Percentiles rank a stretch among this genome's conserved stretches.
phyloP scores from a whole-genome alignment of 2,329 filamentous ascomycete species.

The Lachnellula suecica region DNA sequence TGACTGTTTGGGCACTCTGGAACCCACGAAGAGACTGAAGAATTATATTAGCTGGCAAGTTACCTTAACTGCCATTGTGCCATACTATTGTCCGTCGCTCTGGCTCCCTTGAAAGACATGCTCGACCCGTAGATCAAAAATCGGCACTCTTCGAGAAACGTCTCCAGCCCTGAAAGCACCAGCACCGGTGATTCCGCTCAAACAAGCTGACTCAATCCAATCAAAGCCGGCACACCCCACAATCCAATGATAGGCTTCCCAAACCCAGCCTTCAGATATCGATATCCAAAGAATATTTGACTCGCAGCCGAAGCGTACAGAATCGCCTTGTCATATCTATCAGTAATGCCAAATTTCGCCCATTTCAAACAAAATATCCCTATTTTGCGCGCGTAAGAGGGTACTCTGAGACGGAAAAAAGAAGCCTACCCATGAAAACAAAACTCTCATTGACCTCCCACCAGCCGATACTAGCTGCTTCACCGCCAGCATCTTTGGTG shows the following conservation, averaged over 20 bases:
- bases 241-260: constrained; percentile 6
- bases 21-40: no score
- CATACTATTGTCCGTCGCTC: neutral
- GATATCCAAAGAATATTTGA: constrained; percentile 8
- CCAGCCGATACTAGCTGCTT: constrained; percentile 16
- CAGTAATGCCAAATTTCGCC: constrained; percentile 13
- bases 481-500: constrained; percentile 7
- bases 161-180: neutral
- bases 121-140: neutral
- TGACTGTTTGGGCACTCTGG: no score
- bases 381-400: neutral
- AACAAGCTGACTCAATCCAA: neutral
- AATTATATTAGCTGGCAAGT: neutral
- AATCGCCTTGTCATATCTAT: constrained; percentile 14
- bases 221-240: constrained; percentile 10
- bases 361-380: constrained; percentile 16
- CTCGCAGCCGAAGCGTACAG: constrained; percentile 1
- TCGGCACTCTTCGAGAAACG: neutral
- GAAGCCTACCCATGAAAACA: constrained; percentile 10
- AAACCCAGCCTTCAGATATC: constrained; percentile 12
- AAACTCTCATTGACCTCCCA: constrained; percentile 15
- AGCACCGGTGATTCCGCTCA: neutral
- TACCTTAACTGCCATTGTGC: no score
- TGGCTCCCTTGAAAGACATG: neutral
- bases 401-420: neutral